Evolutionary conservation across 208 protist genomes (phyloP).

Genomic region (Herpetomonas samuelpessoai): DNA sequence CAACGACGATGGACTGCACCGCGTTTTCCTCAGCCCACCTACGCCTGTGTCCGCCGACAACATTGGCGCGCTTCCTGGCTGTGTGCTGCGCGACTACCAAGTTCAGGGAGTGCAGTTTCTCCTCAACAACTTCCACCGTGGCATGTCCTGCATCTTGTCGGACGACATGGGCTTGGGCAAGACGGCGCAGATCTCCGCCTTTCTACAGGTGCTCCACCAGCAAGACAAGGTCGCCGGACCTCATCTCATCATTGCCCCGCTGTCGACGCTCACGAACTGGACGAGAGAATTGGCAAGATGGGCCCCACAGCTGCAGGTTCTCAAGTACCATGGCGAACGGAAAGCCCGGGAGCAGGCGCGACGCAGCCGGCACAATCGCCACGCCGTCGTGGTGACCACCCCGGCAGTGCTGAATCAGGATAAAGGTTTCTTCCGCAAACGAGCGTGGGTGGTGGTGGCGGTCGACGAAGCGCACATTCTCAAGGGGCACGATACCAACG

Average conservation of each 20-base stretch:
- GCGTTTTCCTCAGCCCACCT: slow-evolving; percentile 41
- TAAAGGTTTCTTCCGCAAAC: slow-evolving; percentile 70
- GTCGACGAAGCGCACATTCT: slow-evolving; percentile 98
- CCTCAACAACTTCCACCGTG: slow-evolving; percentile 76
- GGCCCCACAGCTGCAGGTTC: slow-evolving; percentile 88
- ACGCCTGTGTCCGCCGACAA: slow-evolving; percentile 17
- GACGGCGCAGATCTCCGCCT: slow-evolving; percentile 95
- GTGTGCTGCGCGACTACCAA: slow-evolving; percentile 92
- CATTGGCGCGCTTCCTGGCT: slow-evolving; percentile 37
- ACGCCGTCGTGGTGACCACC: slow-evolving; percentile 95
- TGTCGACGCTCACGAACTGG: slow-evolving; percentile 96
- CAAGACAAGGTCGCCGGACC: slow-evolving; percentile 86
- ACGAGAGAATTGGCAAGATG: slow-evolving; percentile 84
- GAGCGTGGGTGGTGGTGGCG: slow-evolving; percentile 91
- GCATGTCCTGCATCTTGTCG: slow-evolving; percentile 89
- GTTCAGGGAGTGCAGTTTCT: slow-evolving; percentile 96
- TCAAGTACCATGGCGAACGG: slow-evolving; percentile 92
- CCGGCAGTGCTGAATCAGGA: slow-evolving; percentile 92
- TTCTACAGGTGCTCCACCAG: slow-evolving; percentile 78
- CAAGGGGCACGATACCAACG: slow-evolving; percentile 75
- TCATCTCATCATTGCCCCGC: slow-evolving; percentile 95
- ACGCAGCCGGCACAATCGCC: slow-evolving; percentile 30
- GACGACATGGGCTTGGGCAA: slow-evolving; percentile 99
- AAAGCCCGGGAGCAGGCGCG: slow-evolving; percentile 32
- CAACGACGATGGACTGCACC: slow-evolving; percentile 9